These are phyloP conservation scores for Ogataea hybrid DNA, from an alignment of 1,139 yeast species.

Conservation along the genomic window DNA sequence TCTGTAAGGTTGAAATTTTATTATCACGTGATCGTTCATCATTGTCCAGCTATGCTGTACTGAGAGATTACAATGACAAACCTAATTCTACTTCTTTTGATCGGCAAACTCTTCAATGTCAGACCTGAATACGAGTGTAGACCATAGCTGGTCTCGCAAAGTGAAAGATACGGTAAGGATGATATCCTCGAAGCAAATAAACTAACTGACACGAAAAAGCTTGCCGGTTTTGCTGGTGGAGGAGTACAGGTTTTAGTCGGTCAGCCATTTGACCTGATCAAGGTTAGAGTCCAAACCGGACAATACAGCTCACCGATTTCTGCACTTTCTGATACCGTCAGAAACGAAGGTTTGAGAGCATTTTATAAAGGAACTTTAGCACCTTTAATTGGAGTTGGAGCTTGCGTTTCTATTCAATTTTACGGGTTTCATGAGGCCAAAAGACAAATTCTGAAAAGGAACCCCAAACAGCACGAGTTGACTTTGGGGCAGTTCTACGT, in stretches of 20 bases:
- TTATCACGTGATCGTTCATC: slow-evolving; percentile 21
- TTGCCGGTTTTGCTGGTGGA: slow-evolving; percentile 44
- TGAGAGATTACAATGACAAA: too few species aligned
- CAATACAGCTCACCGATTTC: slow-evolving; percentile 43
- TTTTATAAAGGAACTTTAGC: slow-evolving; percentile 55
- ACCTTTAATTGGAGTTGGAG: slow-evolving; percentile 64
- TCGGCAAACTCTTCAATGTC: neutral
- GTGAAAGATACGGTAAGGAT: slow-evolving; percentile 50
- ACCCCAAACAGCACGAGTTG: slow-evolving; percentile 35
- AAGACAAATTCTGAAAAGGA: slow-evolving; percentile 47
- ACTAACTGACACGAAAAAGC: slow-evolving; percentile 10
- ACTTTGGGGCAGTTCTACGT: slow-evolving; percentile 61
- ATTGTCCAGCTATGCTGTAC: neutral
- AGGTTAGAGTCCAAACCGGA: slow-evolving; percentile 62
- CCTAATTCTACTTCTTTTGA: neutral
- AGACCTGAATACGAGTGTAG: slow-evolving; percentile 32
- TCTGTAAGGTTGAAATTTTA: too few species aligned
- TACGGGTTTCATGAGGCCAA: slow-evolving; percentile 78
- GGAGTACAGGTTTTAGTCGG: slow-evolving; percentile 74
- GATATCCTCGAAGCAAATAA: neutral
- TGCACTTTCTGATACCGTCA: slow-evolving; percentile 52
- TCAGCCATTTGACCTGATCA: slow-evolving; percentile 71
- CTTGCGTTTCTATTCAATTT: slow-evolving; percentile 71
- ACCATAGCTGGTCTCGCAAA: slow-evolving; percentile 53
- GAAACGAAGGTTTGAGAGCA: slow-evolving; percentile 62